Evolutionary conservation across 2,329 filamentous ascomycete genomes (phyloP), one percentile per base, ranked within the genome.

Genomic region (Monosporascus sp.): DNA sequence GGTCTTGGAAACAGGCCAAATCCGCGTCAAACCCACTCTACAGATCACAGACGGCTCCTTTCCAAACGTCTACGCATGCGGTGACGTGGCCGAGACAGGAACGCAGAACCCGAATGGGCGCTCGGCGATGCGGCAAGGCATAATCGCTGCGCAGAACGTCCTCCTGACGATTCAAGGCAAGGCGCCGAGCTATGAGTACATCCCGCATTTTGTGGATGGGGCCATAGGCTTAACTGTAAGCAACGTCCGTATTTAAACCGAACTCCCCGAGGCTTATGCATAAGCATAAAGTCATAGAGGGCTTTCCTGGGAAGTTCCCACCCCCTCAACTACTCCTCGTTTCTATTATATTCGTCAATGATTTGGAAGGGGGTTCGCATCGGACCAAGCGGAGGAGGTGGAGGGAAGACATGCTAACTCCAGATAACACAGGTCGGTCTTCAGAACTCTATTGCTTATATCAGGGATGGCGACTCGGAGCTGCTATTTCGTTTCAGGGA

Each of bases 1-100:
- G 3, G 72, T 84, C 51, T 73, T 76, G 0, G 58, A 66, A 3
- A 74, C 74, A 0, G 78, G 77, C 2, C 74, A 78, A 53, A 77
- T 86, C 58, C 70, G 71, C 1, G 79, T 87, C 24, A 75, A 76
- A 48, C 72, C 77, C 0, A 84, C 78, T 0, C 70, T 88, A 35
- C 84, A 87, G 56, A 70, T 88, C 15, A 62, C 67, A 7, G 77
- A 81, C 58, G 66, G 72, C 2, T 54, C 57, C 0, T 70, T 78
- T 8, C 71, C 75, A 2, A 76, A 82, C 55, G 72, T 87, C 2
- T 88, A 84, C 59, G 80, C 79, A 1, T 77, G 82, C n/a, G 85
- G 85, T 18, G 85, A 88, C 57, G 80, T 88, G 5, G 78, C 82
- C 4, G 78, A 80, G 26, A 76, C 75, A 1, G 72, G 74, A 1